Base-by-base conservation (phyloP, 179 eudicot genomes). In the Gypsophila paniculata region DNA sequence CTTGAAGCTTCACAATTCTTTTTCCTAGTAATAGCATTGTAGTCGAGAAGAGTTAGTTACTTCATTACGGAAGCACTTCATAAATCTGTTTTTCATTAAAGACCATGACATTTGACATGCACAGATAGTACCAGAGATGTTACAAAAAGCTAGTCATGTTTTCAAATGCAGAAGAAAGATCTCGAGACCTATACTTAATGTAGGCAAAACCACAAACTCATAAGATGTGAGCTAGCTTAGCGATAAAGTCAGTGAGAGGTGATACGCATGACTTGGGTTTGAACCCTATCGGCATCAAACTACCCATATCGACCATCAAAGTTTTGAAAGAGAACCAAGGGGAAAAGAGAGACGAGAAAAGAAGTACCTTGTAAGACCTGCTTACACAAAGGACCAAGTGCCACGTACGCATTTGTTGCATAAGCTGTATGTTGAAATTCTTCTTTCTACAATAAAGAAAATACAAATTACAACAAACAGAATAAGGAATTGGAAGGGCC, bases 371-470 rank as follows among this genome's bases (percentile, higher is more conserved):
- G 95, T 76, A 90, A 85, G 29, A 91, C 93, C 71, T 87, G 96
- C 63, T 83, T 90, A 69, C 84, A 87, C 77, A 88, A 78, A 58
- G 91, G 89, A 71, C 96, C 97, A 18, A 81, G 36, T 8, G 93
- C 77, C 38, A 94, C 92, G 83, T 94, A 94, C 53, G 99, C 95
- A 82, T 94, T 94, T 53, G 99, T 94, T 22, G 99, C 42, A 77
- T 91, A 94, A 29, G 99, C 91, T 70, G 99, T 94, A 80, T 94
- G 99, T 77, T 87, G 91, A 75, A 88, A 94, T 84, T 94, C 99
- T 87, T 94, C 99, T 88, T 94, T 94, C 99, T 91, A 82, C 75
- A 42, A 2, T 0, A 42, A 46, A 62, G 17, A 42, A 39, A 58
- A 49, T 10, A 48, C 11, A 60, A 23, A 55, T 13, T 65, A 36